phyloP scores from a whole-genome alignment of 176 grass and related monocot genomes.

The Saccharum spontaneum region DNA sequence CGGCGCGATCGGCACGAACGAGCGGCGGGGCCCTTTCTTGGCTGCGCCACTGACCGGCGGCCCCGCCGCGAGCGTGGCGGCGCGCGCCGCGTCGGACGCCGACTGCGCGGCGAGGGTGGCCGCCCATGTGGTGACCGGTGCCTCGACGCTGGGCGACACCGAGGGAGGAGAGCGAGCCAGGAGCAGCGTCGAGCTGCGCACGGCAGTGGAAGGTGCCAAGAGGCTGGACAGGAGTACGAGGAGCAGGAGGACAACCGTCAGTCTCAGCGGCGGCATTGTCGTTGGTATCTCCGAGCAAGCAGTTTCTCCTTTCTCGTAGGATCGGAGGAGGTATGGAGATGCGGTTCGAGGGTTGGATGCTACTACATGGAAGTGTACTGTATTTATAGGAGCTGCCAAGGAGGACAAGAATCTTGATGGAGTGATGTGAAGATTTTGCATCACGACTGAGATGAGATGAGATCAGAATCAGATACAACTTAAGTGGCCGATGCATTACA shows the following conservation, averaged over 20 bases:
- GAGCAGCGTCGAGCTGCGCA: conserved; percentile 46
- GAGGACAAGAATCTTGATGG: not conserved
- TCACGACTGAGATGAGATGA: not conserved
- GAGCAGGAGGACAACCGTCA: conserved; percentile 5
- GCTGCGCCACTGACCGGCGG: not conserved
- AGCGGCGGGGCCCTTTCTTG: not conserved
- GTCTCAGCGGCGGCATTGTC: conserved; percentile 12
- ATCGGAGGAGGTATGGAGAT: not conserved
- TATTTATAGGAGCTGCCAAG: conserved; percentile 19
- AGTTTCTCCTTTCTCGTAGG: not conserved
- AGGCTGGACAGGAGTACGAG: not conserved
- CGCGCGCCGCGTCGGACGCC: conserved; percentile 48
- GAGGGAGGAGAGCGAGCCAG: conserved; percentile 57
- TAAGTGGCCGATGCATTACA: not conserved
- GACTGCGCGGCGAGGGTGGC: conserved; percentile 49
- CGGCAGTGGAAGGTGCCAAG: not conserved
- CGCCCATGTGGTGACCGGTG: conserved; percentile 44
- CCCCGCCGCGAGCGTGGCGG: conserved; percentile 29
- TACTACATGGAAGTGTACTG: not conserved
- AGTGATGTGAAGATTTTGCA: not conserved
- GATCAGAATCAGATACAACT: too few species aligned
- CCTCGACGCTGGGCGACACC: not conserved
- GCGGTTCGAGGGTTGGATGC: not conserved
- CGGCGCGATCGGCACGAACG: conserved; percentile 61
- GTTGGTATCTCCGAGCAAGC: not conserved